Conservation (phyloP, 129 eudicot species). For the Pseudognaphalium luteoalbum region DNA sequence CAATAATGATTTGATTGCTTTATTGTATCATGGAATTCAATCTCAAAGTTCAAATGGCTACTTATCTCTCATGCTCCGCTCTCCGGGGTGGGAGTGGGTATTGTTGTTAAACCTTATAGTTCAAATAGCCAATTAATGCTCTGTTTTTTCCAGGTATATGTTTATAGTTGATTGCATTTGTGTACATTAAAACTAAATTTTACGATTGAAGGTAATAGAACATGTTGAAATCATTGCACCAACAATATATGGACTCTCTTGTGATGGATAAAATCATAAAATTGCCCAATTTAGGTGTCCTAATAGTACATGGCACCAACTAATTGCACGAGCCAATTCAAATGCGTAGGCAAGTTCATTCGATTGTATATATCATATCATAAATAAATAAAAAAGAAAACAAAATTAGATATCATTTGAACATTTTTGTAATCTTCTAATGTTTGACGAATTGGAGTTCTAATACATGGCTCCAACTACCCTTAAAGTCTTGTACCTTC, state of each 20-base stretch:
- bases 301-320: background rate
- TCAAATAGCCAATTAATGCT: background rate
- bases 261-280: no score
- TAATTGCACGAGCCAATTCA: background rate
- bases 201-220: background rate
- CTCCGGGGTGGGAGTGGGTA: no score
- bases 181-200: no score
- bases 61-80: no score
- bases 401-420: background rate
- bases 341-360: background rate
- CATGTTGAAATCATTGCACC: no score
- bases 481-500: slow-evolving; percentile 17
- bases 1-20: background rate
- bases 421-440: background rate
- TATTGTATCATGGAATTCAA: background rate
- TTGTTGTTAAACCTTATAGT: no score
- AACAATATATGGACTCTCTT: no score
- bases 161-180: background rate
- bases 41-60: background rate
- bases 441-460: slow-evolving; percentile 13
- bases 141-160: background rate
- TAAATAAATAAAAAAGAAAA: no score
- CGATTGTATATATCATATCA: no score
- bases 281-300: no score
- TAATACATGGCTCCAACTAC: slow-evolving; percentile 31